Base-by-base conservation (phyloP, 495 filamentous ascomycete species). In the Sporormia fimetaria region DNA sequence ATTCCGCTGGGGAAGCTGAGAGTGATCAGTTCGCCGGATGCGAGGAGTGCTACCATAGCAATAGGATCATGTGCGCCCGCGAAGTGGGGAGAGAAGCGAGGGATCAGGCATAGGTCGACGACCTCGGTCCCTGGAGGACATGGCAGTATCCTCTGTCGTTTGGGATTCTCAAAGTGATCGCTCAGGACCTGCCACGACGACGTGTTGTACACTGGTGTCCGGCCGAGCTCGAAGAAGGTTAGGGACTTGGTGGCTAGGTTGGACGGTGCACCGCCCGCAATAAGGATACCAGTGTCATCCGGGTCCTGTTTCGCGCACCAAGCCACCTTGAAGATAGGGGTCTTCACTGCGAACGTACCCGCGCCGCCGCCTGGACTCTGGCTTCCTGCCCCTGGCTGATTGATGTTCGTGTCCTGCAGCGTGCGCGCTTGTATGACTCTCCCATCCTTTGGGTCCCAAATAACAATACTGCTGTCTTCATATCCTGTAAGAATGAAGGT, bases 381-480 rank as follows among this genome's bases (percentile, higher is more conserved):
- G 5, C 67, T 64, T 23, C 67, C 62, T 21, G 58, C 52, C 16
- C 70, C 68, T 9, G 76, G 73, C 25, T 71, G 65, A 40, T 93
- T 70, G 26, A 98, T 60, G 52, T 82, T 73, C 2, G 69, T 71
- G 29, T 80, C 73, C 46, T 81, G 71, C 16, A 94, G 60, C 3
- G 83, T 92, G 47, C 92, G 66, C 8, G 87, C 86, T 67, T 85
- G 74, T 10, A 98, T 65, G 21, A 90, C 67, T 30, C 85, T 76
- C 6, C 87, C 90, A 55, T 95, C 92, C 49, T 86, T 92, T 2
- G 80, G 64, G 65, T 96, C 92, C 92, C 92, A 98, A 35, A 96
- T 75, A 0, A 88, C 90, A 22, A 98, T 56, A 44, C 79, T 88
- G 3, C 78, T 78, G 57, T 96, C 88, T 46, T 95, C 87, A 52